Evolutionary conservation across 148 eudicot species (phyloP).

Genomic region (Persicaria maculosa): DNA sequence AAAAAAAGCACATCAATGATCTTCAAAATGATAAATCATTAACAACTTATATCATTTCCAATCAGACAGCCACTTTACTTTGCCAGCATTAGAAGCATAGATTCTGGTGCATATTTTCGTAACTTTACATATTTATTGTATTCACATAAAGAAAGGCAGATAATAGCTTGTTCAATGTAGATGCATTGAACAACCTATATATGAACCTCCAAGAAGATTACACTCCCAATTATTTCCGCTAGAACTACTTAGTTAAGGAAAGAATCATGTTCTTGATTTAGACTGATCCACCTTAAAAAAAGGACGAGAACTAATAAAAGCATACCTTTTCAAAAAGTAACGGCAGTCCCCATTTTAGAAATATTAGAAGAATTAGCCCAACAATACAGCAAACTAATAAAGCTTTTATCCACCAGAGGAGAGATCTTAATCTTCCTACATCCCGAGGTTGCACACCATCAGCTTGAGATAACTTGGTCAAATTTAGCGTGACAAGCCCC

Average conservation of each 20-base stretch:
- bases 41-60: not conserved
- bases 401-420: slow-evolving; percentile 70
- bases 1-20: not conserved
- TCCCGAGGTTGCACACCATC: slow-evolving; percentile 27
- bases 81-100: not conserved
- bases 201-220: not conserved
- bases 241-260: not conserved
- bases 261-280: not conserved
- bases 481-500: slow-evolving; percentile 52
- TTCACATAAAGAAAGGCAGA: not conserved
- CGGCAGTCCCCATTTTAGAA: slow-evolving; percentile 83
- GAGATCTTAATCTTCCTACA: slow-evolving; percentile 27
- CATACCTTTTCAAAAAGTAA: slow-evolving; percentile 79
- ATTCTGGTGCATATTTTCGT: not conserved
- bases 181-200: not conserved
- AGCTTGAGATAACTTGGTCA: slow-evolving; percentile 32
- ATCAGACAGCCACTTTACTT: not conserved
- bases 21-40: not conserved
- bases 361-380: slow-evolving; percentile 33
- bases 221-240: not conserved
- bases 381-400: slow-evolving; percentile 35
- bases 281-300: not conserved
- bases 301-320: not conserved
- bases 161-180: not conserved
- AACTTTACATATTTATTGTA: not conserved